Evolutionary conservation across 1,284 basidiomycete species (phyloP), one percentile per base, ranked within the genome.

Genomic region (Ustilago loliicola): DNA sequence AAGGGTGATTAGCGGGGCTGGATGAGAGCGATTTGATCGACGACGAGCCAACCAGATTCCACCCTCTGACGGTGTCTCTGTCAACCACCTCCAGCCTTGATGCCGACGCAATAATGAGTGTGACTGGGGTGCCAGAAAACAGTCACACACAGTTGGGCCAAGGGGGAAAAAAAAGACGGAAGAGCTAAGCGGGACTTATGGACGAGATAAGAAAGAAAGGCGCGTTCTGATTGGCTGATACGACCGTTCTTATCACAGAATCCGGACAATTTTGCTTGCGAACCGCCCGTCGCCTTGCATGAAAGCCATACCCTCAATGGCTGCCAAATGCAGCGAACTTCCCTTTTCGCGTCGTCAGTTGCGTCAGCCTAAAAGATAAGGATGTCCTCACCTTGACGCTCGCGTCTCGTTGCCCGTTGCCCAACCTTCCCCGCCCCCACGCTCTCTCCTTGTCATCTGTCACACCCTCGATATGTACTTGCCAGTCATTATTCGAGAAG

Each of bases 181-280:
- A 9, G 29, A 19, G n/a, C 15, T 30, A 7, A 5, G n/a, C n/a
- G n/a, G n/a, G n/a, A n/a, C n/a, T 30, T 27, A 17, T 32, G 23
- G 11, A 17, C 19, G 32, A 61, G 60, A 64, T 72, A 59, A 85
- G 91, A 36, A 4, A 1, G n/a, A 91, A 87, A 13, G 88, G 65
- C 87, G 90, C 80, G 61, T 42, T 58, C 36, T 73, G 66, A 71
- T 69, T 62, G 64, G 72, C 50, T 38, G 63, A 21, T 17, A 23
- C 0, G 29, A 23, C 17, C 9, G n/a, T 11, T 38, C 61, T 61
- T 61, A 70, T 64, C 65, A 53, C 45, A 34, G 36, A 54, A 23
- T 45, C 19, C 52, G 60, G 65, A 67, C 70, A 56, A 61, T 56
- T 66, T 66, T 42, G 19, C 40, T 23, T 17, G n/a, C 13, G 11